A percentile compares a stretch with the other conserved stretches of the same genome.
phyloP scores from a whole-genome alignment of 1,139 yeast genomes.

The Lodderomyces elongisporus region DNA sequence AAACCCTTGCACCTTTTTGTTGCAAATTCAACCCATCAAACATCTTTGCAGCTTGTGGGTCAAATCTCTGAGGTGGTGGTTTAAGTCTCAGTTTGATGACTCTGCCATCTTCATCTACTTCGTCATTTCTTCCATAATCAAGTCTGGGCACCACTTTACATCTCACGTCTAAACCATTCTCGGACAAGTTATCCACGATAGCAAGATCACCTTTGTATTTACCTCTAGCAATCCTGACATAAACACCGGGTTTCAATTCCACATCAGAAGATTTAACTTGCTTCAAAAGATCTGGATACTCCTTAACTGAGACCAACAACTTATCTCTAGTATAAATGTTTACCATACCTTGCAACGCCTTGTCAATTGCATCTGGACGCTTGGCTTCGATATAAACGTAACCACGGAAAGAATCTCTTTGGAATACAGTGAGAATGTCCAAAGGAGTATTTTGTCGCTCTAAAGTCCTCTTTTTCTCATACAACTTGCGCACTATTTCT shows the following conservation, averaged over 20 bases:
- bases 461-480: constrained; percentile 72
- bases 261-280: constrained; percentile 87
- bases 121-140: constrained; percentile 76
- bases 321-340: constrained; percentile 70
- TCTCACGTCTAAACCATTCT: constrained; percentile 90
- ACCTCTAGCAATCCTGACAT: constrained; percentile 86
- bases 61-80: constrained; percentile 83
- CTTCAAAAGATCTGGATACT: constrained; percentile 87
- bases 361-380: constrained; percentile 85
- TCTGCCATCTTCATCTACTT: constrained; percentile 53
- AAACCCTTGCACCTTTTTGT: constrained; percentile 68
- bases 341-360: constrained; percentile 84
- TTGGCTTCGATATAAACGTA: constrained; percentile 93
- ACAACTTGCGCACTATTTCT: constrained; percentile 77
- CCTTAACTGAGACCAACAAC: constrained; percentile 89
- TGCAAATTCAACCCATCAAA: constrained; percentile 57
- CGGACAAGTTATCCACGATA: constrained; percentile 86
- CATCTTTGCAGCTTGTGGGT: constrained; percentile 60
- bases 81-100: constrained; percentile 52
- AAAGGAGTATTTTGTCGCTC: constrained; percentile 59
- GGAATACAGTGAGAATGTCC: constrained; percentile 86
- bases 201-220: constrained; percentile 92
- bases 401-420: constrained; percentile 88
- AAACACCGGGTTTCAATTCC: constrained; percentile 85
- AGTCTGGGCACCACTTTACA: constrained; percentile 88